Base-by-base conservation (phyloP, 2,329 filamentous ascomycete genomes). In the Metarhizium guizhouense region DNA sequence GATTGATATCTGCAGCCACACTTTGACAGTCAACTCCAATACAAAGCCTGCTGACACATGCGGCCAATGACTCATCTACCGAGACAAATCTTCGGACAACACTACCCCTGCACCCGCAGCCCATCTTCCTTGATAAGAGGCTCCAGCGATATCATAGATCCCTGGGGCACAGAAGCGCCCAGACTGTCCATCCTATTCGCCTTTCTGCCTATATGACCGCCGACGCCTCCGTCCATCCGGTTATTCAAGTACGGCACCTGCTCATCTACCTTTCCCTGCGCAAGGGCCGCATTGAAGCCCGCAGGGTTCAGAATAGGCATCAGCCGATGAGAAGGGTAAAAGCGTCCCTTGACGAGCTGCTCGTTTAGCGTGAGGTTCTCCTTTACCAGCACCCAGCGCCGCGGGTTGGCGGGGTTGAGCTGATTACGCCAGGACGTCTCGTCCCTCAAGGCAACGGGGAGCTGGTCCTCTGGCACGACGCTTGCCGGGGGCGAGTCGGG, bases 291-390 rank as follows among this genome's bases (percentile, higher is more conserved):
- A 45, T 74, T 65, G 56, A 73, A 74, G 5, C 65, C 66, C 1
- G 62, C 63, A 10, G 70, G 69, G 45, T 78, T 71, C 54, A 82
- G 68, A 54, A 82, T 74, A 16, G 74, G 73, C 66, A 81, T 76
- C 40, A 84, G 70, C 56, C 74, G 72, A 56, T 75, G 68, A n/a
- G 77, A 78, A 16, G 80, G 76, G 67, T 84, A 83, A 68, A 83
- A 83, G n/a, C 81, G 72, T 52, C 81, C 81, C 56, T 74, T 72
- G 52, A 83, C 72, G 25, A 72, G 70, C 14, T 65, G 63, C 61
- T 82, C 79, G 58, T 76, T 72, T 20, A 80, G 64, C 48, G 73
- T 68, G n/a, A 70, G 67, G 59, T 76, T 75, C 57, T 78, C 76
- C 58, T 70, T 70, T 32, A 75, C 69, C 47, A 79, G 63, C 3